Conservation (phyloP, 2,329 filamentous ascomycete species). For the Calonectria pauciramosa region DNA sequence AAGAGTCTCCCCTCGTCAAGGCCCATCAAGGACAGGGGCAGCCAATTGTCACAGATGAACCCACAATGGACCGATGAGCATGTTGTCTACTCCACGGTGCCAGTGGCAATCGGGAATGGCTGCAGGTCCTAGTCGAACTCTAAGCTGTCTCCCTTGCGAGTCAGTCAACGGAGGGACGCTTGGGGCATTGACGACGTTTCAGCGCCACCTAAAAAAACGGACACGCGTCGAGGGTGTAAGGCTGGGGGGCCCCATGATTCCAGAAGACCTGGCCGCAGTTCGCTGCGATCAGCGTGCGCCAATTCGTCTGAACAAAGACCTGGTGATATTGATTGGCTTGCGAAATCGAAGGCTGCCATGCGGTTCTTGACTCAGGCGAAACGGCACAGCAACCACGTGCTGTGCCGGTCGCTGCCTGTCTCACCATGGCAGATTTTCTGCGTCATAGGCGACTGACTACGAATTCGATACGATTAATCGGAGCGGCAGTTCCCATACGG, state of each 20-base stretch:
- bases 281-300: neutral
- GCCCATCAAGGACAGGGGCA: neutral
- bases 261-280: neutral
- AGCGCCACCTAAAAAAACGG: neutral
- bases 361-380: neutral
- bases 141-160: neutral
- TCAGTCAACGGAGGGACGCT: neutral
- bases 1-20: neutral
- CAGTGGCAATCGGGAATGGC: conserved; percentile 6
- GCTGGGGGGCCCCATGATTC: neutral
- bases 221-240: neutral
- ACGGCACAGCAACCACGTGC: neutral
- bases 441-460: neutral
- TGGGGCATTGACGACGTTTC: neutral
- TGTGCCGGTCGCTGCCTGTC: neutral
- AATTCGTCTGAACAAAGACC: too few species aligned
- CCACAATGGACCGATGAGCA: neutral
- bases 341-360: neutral
- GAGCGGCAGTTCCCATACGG: neutral
- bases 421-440: neutral
- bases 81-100: neutral
- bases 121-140: neutral
- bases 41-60: neutral
- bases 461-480: neutral
- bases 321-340: neutral